A percentile compares a stretch with the other conserved stretches of the same genome.
Evolutionary conservation across 257 asterid genomes (phyloP).

Genomic region (Haberlea rhodopensis): DNA sequence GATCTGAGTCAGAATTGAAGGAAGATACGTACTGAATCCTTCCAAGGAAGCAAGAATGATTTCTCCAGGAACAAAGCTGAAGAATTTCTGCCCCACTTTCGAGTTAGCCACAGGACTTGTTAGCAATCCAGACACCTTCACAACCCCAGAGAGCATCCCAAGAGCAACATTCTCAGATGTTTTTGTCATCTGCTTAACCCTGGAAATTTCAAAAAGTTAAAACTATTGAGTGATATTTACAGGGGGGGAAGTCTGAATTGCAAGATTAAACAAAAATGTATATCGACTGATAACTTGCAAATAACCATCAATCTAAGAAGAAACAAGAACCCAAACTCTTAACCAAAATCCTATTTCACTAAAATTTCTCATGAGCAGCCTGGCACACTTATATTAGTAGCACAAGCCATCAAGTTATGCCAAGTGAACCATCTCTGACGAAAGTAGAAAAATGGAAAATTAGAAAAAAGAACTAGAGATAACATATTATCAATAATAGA

Average conservation of each 20-base stretch:
- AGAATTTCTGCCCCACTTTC: background rate
- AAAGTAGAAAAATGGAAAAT: too few species aligned
- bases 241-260: too few species aligned
- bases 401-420: too few species aligned
- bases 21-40: background rate
- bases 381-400: too few species aligned
- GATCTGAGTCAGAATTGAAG: background rate
- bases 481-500: too few species aligned
- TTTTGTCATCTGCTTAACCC: background rate
- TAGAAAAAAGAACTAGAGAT: too few species aligned
- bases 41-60: conserved; percentile 2
- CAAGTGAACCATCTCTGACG: too few species aligned
- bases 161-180: background rate
- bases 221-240: too few species aligned
- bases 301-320: background rate
- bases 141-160: background rate
- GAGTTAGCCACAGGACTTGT: background rate
- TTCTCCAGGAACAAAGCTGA: background rate
- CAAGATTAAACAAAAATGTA: background rate
- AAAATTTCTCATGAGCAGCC: too few species aligned
- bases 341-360: too few species aligned
- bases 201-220: background rate
- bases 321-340: too few species aligned
- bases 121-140: background rate
- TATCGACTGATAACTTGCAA: too few species aligned